phyloP scores from a whole-genome alignment of 306 rosid genomes.

The Cucurbita argyrosperma region DNA sequence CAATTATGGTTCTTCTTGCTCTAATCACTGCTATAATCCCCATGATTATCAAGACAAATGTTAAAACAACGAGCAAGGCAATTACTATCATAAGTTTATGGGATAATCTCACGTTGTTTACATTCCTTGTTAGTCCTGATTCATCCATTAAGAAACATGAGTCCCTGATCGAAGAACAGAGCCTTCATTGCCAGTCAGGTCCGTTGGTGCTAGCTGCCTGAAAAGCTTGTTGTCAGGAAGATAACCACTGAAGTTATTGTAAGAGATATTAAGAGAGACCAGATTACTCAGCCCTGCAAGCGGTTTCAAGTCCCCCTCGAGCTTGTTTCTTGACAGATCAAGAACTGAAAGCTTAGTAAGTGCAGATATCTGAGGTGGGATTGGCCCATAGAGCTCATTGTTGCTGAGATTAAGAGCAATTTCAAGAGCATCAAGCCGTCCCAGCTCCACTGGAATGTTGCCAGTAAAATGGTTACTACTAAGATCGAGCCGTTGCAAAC shows the following conservation, averaged over 20 bases:
- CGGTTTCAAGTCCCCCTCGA: slow-evolving; percentile 52
- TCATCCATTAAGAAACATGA: slow-evolving; percentile 30
- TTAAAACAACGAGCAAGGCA: slow-evolving; percentile 41
- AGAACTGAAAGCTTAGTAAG: slow-evolving; percentile 50
- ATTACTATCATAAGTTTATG: slow-evolving; percentile 38
- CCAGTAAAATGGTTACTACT: slow-evolving; percentile 60
- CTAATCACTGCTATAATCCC: slow-evolving; percentile 37
- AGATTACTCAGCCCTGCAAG: slow-evolving; percentile 56
- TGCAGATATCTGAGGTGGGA: slow-evolving; percentile 54
- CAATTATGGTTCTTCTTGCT: slow-evolving; percentile 31
- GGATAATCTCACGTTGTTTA: slow-evolving; percentile 18
- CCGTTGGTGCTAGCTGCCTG: slow-evolving; percentile 40
- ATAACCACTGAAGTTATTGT: slow-evolving; percentile 63
- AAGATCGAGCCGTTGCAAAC: slow-evolving; percentile 67
- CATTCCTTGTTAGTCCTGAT: neutral
- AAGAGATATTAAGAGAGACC: slow-evolving; percentile 66
- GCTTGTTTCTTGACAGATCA: slow-evolving; percentile 61
- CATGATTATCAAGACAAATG: slow-evolving; percentile 39
- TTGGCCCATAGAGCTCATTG: slow-evolving; percentile 43
- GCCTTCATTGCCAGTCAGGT: slow-evolving; percentile 57
- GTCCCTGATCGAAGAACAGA: slow-evolving; percentile 48
- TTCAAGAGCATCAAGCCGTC: slow-evolving; percentile 52
- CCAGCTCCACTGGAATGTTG: slow-evolving; percentile 41
- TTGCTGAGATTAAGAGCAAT: slow-evolving; percentile 70
- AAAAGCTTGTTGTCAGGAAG: slow-evolving; percentile 67